These are phyloP conservation scores for Neohortaea acidophila DNA, from an alignment of 495 filamentous ascomycete species.

Conservation along the genomic window DNA sequence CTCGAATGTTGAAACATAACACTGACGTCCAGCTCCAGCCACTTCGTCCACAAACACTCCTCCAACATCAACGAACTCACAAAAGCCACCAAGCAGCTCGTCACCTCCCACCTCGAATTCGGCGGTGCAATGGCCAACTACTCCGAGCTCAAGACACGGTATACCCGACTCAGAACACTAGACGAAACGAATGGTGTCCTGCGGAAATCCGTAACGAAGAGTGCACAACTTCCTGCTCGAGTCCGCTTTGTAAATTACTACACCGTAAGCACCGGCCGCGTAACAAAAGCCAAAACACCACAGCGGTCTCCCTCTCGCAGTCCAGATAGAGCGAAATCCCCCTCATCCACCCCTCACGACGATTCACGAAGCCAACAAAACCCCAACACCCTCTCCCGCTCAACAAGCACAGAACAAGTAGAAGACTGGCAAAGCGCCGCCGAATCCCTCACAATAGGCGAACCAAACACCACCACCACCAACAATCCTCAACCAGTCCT, in stretches of 20 bases:
- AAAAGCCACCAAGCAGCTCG: conserved; percentile 54
- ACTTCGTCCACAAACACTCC: conserved; percentile 70
- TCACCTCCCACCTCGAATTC: conserved; percentile 71
- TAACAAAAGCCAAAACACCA: conserved; percentile 32
- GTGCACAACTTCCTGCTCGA: conserved; percentile 20
- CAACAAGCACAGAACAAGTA: no score
- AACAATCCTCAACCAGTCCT: no score
- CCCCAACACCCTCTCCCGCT: no score
- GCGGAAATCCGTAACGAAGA: conserved; percentile 15
- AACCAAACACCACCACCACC: no score
- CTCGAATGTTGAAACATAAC: no score
- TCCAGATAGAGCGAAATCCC: no score
- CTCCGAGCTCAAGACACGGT: conserved; percentile 50
- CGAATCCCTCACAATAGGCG: conserved; percentile 8
- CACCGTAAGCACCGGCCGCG: conserved; percentile 60
- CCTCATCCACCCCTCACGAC: no score
- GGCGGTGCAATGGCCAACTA: conserved; percentile 68
- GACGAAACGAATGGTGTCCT: conserved; percentile 46
- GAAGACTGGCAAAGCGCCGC: conserved; percentile 5
- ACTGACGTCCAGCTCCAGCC: no score
- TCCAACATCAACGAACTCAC: conserved; percentile 49
- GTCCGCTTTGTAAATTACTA: conserved; percentile 85
- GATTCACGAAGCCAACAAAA: no score
- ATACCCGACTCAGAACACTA: conserved; percentile 48
- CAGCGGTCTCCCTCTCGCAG: no score